Evolutionary conservation across 139 green algal species (phyloP).

Genomic region (Tetradesmus lagerheimii): DNA sequence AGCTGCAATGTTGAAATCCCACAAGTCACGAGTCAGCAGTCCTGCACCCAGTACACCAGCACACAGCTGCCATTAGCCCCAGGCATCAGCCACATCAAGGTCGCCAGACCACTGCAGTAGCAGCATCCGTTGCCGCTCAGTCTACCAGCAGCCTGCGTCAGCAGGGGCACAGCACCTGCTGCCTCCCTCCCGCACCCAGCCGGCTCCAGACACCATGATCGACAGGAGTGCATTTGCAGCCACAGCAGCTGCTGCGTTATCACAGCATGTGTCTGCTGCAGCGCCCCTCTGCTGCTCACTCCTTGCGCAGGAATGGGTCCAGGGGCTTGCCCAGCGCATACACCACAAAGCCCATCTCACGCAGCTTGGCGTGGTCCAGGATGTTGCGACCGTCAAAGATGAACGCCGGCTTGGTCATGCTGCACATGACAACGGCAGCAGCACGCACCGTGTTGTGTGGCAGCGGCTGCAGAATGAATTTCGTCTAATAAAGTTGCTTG

Average conservation of each 20-base stretch:
- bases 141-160: too few relatives aligned
- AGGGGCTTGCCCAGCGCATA: constrained; percentile 99
- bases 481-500: too few relatives aligned
- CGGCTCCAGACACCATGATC: neutral
- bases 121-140: neutral
- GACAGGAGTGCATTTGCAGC: neutral
- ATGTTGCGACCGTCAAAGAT: constrained; percentile 99
- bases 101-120: neutral
- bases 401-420: constrained; percentile 98
- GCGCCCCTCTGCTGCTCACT: neutral
- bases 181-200: too few relatives aligned
- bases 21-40: neutral
- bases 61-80: too few relatives aligned
- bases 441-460: neutral
- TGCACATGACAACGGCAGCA: constrained; percentile 9
- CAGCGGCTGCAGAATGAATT: too few relatives aligned
- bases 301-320: constrained; percentile 95
- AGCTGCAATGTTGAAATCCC: neutral
- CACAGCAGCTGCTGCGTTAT: too few relatives aligned
- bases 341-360: constrained; percentile 97
- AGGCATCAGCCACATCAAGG: neutral
- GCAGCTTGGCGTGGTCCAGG: constrained; percentile 91
- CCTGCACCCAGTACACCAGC: neutral
- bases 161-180: too few relatives aligned
- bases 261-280: too few relatives aligned